phyloP scores from a whole-genome alignment of 1,284 basidiomycete species.

The Anthracocystis walkeri region DNA sequence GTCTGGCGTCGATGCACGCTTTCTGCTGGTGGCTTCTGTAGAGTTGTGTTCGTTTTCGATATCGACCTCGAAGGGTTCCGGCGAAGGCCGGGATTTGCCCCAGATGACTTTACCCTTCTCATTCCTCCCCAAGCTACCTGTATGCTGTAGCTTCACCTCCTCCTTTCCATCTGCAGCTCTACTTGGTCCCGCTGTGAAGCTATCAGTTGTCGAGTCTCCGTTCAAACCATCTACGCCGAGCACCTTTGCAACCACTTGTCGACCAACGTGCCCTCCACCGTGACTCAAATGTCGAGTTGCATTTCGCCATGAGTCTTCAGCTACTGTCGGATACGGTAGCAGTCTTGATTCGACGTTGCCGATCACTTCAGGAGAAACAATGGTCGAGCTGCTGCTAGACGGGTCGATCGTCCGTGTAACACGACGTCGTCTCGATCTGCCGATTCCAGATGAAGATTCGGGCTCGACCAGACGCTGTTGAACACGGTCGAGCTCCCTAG shows the following conservation, averaged over 20 bases:
- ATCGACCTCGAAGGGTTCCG: constrained; percentile 7
- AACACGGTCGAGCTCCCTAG: constrained; percentile 23
- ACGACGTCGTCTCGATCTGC: constrained; percentile 9
- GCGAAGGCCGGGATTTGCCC: constrained; percentile 32
- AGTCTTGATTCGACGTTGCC: constrained; percentile 24
- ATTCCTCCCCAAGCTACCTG: constrained; percentile 19
- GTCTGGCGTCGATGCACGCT: constrained; percentile 4
- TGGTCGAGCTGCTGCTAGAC: neutral
- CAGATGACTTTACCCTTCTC: constrained; percentile 24
- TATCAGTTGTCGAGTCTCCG: constrained; percentile 28
- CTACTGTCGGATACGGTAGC: constrained; percentile 20
- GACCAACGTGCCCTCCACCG: constrained; percentile 7
- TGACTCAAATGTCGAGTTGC: constrained; percentile 23
- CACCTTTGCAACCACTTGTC: constrained; percentile 29
- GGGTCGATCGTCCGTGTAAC: constrained; percentile 11
- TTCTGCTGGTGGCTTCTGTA: neutral
- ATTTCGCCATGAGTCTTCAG: constrained; percentile 15
- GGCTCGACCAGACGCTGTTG: constrained; percentile 27
- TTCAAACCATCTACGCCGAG: constrained; percentile 21
- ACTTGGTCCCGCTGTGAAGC: constrained; percentile 26
- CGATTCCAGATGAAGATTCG: neutral
- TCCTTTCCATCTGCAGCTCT: neutral
- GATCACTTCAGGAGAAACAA: constrained; percentile 25
- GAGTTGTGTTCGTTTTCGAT: neutral
- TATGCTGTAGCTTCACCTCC: neutral